Evolutionary conservation across 345 rosid genomes (phyloP).

Genomic region (Pistacia atlantica): DNA sequence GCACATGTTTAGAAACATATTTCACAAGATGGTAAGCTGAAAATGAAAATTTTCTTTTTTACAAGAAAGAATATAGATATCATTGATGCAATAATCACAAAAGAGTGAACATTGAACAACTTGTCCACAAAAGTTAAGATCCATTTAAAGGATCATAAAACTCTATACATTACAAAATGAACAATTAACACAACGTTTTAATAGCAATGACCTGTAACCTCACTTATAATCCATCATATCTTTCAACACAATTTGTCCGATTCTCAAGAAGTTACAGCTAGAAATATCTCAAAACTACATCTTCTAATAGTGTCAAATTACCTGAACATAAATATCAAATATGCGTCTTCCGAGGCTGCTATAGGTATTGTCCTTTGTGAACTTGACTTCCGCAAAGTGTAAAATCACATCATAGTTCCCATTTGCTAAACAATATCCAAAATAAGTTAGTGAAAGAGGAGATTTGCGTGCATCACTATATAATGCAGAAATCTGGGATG

Average conservation of each 20-base stretch:
- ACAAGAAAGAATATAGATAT: no score
- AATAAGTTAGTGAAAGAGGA: constrained; percentile 70
- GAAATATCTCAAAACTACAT: background rate
- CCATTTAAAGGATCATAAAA: no score
- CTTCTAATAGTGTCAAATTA: constrained; percentile 19
- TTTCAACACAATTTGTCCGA: background rate
- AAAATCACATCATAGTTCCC: constrained; percentile 53
- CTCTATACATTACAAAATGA: no score
- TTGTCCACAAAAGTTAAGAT: no score
- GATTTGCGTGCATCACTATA: constrained; percentile 52
- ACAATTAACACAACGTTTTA: background rate
- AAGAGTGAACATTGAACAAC: no score
- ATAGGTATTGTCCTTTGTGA: constrained; percentile 46
- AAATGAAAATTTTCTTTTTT: background rate
- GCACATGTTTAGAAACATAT: background rate
- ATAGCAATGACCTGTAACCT: background rate
- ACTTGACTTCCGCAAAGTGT: constrained; percentile 63
- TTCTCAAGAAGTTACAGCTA: background rate
- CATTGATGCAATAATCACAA: no score
- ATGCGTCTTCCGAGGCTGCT: constrained; percentile 60
- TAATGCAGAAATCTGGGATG: constrained; percentile 45
- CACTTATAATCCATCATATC: background rate
- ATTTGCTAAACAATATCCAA: constrained; percentile 64
- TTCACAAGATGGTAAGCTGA: background rate
- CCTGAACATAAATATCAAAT: constrained; percentile 70